These are phyloP conservation scores for Casaregolazyma lundiana DNA, from an alignment of 1,139 yeast genomes.

Conservation along the genomic window DNA sequence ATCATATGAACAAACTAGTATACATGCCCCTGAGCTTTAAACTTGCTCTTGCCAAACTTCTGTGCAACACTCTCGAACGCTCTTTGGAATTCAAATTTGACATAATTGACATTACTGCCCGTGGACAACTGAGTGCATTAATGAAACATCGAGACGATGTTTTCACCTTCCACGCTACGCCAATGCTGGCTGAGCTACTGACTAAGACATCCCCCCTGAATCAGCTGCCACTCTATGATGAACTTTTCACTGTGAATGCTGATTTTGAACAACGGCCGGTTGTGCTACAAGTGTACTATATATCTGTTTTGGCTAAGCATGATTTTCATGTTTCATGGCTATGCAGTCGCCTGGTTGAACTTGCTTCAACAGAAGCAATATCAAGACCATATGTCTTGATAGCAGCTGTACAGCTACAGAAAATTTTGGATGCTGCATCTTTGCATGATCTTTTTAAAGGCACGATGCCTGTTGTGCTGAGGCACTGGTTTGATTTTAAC, in stretches of 20 bases:
- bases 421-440: not conserved
- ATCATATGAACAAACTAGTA: conserved; percentile 2
- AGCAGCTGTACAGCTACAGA: not conserved
- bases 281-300: not conserved
- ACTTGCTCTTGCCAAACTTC: not conserved
- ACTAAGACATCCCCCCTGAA: not conserved
- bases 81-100: conserved; percentile 4
- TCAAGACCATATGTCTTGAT: conserved; percentile 1
- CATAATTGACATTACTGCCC: conserved; percentile 1
- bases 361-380: not conserved
- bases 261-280: not conserved
- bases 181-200: conserved; percentile 5
- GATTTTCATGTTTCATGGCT: conserved; percentile 6
- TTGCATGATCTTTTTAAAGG: conserved; percentile 1
- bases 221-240: conserved; percentile 1
- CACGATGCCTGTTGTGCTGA: conserved; percentile 3
- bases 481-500: conserved; percentile 8
- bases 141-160: conserved; percentile 1
- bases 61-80: not conserved
- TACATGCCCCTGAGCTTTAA: not conserved
- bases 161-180: not conserved
- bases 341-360: conserved; percentile 5
- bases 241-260: conserved; percentile 1
- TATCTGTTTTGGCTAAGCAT: conserved; percentile 3
- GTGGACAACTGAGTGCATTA: not conserved